Evolutionary conservation across 1,139 yeast species (phyloP), one percentile per base, ranked within the genome.

Genomic region (Scheffersomyces cryptocercus): DNA sequence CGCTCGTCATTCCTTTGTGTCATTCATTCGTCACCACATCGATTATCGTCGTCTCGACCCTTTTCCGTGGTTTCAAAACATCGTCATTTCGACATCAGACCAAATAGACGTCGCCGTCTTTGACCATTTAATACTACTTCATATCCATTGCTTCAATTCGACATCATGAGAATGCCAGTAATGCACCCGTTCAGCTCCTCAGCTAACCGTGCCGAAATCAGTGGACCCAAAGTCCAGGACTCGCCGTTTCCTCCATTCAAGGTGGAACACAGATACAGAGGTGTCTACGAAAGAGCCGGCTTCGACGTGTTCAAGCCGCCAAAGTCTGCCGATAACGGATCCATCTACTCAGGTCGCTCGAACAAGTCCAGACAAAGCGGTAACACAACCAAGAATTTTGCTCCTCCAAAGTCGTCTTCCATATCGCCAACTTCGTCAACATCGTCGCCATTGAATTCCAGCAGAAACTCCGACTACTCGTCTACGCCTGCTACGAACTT

Each of bases 231-330:
- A 45, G 53, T 65, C 36, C 62, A 62, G 45, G 73, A 70, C 44
- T 53, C 75, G 29, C 75, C 87, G 1, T 82, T 82, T 51, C 88
- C 88, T n/a, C 79, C 82, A 0, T 65, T 82, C 51, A 80, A 79
- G 48, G 70, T 77, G 2, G 77, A 76, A 37, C 80, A 75, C 41
- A 65, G 79, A 33, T 81, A 80, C 58, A 71, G 70, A 52, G 83
- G 85, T 1, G 87, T 81, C 4, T 76, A 82, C 51, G 87, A 82
- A 59, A 62, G 86, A 52, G 87, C 87, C 0, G 88, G 88, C 0
- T 82, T 82, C 52, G 86, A 82, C 37, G 79, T 80, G 29, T 50
- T 55, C 58, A 45, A 37, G 35, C 36, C 43, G 38, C 32, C 35
- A 29, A 20, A 24, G 35, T 15, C 44, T 41, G 37, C 43, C 47